Percentiles rank a stretch among this genome's conserved stretches.
These are phyloP conservation scores for Dothideomycetidae sp. DNA, from an alignment of 2,329 filamentous ascomycete species.

Conservation along the genomic window DNA sequence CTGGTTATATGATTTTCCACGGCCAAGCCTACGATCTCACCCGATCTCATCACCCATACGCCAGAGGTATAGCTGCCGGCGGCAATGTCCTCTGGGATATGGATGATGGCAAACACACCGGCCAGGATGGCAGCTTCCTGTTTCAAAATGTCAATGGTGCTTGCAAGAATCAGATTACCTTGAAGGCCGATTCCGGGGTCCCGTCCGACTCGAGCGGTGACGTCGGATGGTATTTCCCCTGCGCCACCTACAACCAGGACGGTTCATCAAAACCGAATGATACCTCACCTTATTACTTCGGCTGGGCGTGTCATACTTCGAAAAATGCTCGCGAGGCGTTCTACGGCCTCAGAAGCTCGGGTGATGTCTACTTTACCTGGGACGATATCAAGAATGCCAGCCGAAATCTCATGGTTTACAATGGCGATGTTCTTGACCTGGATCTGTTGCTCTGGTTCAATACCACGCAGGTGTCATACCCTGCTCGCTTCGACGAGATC, in stretches of 20 bases:
- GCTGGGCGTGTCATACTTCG: slow-evolving; percentile 81
- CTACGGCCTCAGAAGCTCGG: slow-evolving; percentile 55
- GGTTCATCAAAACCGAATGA: slow-evolving; percentile 66
- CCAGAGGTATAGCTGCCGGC: slow-evolving; percentile 57
- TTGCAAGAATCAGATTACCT: slow-evolving; percentile 80
- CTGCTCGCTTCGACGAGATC: slow-evolving; percentile 65
- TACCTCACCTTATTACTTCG: slow-evolving; percentile 61
- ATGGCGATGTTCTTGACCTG: slow-evolving; percentile 81
- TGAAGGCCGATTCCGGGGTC: slow-evolving; percentile 56
- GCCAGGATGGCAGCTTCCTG: slow-evolving; percentile 89
- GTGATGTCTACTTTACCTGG: slow-evolving; percentile 95
- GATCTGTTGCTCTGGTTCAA: slow-evolving; percentile 87
- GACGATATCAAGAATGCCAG: slow-evolving; percentile 78
- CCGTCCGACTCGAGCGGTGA: slow-evolving; percentile 60
- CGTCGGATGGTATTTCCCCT: slow-evolving; percentile 95
- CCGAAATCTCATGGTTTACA: slow-evolving; percentile 87
- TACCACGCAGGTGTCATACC: slow-evolving; percentile 58
- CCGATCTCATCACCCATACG: slow-evolving; percentile 61
- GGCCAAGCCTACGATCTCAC: slow-evolving; percentile 78
- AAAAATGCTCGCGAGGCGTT: slow-evolving; percentile 53
- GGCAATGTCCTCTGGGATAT: slow-evolving; percentile 80
- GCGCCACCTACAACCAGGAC: slow-evolving; percentile 82
- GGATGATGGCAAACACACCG: slow-evolving; percentile 57
- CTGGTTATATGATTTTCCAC: slow-evolving; percentile 91
- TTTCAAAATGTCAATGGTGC: slow-evolving; percentile 98